phyloP scores from a whole-genome alignment of 2,329 filamentous ascomycete genomes.

The Huntiella moniliformis region DNA sequence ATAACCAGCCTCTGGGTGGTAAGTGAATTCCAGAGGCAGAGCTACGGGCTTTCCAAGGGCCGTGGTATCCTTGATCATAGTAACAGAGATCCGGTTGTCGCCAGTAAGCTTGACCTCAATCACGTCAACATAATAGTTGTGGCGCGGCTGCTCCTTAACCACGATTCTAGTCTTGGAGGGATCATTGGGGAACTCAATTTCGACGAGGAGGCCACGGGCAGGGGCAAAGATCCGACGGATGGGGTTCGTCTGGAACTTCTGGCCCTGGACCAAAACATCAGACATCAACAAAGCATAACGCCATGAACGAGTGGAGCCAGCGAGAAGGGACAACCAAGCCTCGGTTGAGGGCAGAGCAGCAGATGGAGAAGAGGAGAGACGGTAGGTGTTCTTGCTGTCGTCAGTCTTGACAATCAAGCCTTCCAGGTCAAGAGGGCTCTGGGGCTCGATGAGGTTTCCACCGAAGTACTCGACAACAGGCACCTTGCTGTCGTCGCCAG shows the following conservation, averaged over 20 bases:
- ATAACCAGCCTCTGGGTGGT: slow-evolving; percentile 88
- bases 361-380: slow-evolving; percentile 57
- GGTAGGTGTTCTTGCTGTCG: slow-evolving; percentile 60
- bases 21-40: slow-evolving; percentile 72
- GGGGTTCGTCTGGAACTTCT: slow-evolving; percentile 94
- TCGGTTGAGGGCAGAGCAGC: slow-evolving; percentile 60
- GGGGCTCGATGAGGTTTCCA: slow-evolving; percentile 58
- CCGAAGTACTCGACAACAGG: slow-evolving; percentile 91
- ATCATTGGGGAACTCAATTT: slow-evolving; percentile 67
- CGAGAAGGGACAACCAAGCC: slow-evolving; percentile 73
- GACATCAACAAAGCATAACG: slow-evolving; percentile 84
- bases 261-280: slow-evolving; percentile 84
- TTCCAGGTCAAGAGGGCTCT: slow-evolving; percentile 60
- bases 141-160: slow-evolving; percentile 71
- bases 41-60: slow-evolving; percentile 67
- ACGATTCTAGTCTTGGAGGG: slow-evolving; percentile 67
- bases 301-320: slow-evolving; percentile 76
- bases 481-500: slow-evolving; percentile 51
- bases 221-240: slow-evolving; percentile 83
- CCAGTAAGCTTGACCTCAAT: slow-evolving; percentile 63
- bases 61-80: slow-evolving; percentile 83
- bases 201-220: slow-evolving; percentile 68
- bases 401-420: slow-evolving; percentile 72
- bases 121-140: slow-evolving; percentile 73
- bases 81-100: slow-evolving; percentile 66